Percentiles rank a stretch among this genome's conserved stretches.
Evolutionary conservation across 768 basidiomycete species (phyloP).

Genomic region (Xanthoconium purpureum): DNA sequence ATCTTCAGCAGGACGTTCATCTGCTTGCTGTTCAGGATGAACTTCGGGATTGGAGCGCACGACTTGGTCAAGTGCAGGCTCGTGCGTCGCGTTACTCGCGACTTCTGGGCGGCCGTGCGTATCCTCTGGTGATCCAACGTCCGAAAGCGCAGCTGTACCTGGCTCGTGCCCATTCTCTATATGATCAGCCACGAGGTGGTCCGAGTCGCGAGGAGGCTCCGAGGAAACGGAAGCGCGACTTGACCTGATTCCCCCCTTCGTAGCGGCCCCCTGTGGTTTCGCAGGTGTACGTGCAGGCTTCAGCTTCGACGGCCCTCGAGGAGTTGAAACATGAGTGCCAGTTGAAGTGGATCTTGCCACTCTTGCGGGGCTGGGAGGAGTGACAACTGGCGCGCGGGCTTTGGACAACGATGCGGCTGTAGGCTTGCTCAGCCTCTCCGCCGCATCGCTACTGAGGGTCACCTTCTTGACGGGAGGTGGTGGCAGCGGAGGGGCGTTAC

Average conservation of each 20-base stretch:
- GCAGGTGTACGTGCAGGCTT: conserved; percentile 26
- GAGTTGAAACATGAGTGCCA: conserved; percentile 26
- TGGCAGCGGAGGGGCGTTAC: conserved; percentile 46
- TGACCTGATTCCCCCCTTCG: conserved; percentile 17
- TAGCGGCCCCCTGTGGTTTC: conserved; percentile 23
- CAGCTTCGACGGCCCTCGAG: conserved; percentile 30
- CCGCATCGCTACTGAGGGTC: conserved; percentile 48
- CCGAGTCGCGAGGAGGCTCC: conserved; percentile 20
- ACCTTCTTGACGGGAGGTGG: conserved; percentile 53
- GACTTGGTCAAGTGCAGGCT: conserved; percentile 6
- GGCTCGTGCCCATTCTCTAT: conserved; percentile 27
- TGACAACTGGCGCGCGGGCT: conserved; percentile 39
- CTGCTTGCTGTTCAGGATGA: conserved; percentile 11
- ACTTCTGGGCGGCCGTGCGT: conserved; percentile 17
- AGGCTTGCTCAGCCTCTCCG: conserved; percentile 76
- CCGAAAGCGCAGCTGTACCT: conserved; percentile 12
- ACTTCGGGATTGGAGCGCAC: conserved; percentile 9
- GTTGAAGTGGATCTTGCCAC: conserved; percentile 30
- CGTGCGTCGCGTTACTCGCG: conserved; percentile 4
- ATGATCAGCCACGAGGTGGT: conserved; percentile 18
- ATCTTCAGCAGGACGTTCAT: conserved; percentile 5
- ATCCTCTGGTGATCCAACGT: conserved; percentile 20
- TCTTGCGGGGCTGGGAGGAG: conserved; percentile 17
- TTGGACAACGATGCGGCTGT: conserved; percentile 74
- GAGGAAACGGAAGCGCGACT: conserved; percentile 26